These are phyloP conservation scores for Craterostigma plantagineum DNA, from an alignment of 257 asterid genomes.

Conservation along the genomic window DNA sequence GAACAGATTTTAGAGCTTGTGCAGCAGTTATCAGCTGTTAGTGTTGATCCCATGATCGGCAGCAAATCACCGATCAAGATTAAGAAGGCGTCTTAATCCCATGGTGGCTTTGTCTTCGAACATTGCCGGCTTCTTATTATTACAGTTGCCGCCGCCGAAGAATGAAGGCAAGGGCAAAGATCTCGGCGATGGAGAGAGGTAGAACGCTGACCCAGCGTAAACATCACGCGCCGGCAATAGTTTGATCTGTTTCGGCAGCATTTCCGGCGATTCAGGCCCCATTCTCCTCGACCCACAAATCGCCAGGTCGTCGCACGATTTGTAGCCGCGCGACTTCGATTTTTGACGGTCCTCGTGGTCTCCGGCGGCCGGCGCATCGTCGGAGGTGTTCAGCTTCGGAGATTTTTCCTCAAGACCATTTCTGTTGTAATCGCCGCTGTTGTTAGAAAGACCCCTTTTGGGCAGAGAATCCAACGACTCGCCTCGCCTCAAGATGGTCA, in stretches of 20 bases:
- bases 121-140: conserved; percentile 7
- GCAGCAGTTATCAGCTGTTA: too few relatives aligned
- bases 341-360: background rate
- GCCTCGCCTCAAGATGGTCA: conserved; percentile 23
- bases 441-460: background rate
- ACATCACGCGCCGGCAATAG: conserved; percentile 7
- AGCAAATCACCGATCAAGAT: too few relatives aligned
- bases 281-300: conserved; percentile 13
- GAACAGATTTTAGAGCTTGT: too few relatives aligned
- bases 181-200: conserved; percentile 54
- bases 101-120: conserved; percentile 31
- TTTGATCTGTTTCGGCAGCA: conserved; percentile 27
- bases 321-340: background rate
- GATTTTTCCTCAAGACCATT: too few relatives aligned
- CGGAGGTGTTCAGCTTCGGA: too few relatives aligned
- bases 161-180: conserved; percentile 57
- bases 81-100: conserved; percentile 20
- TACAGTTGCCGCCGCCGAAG: conserved; percentile 14
- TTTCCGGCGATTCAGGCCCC: conserved; percentile 26
- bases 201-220: conserved; percentile 58
- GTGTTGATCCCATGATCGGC: too few relatives aligned
- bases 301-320: conserved; percentile 24
- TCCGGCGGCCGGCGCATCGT: too few relatives aligned
- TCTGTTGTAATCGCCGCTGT: too few relatives aligned
- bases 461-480: conserved; percentile 38